phyloP scores from a whole-genome alignment of 495 filamentous ascomycete species.

The Neurospora sp. region DNA sequence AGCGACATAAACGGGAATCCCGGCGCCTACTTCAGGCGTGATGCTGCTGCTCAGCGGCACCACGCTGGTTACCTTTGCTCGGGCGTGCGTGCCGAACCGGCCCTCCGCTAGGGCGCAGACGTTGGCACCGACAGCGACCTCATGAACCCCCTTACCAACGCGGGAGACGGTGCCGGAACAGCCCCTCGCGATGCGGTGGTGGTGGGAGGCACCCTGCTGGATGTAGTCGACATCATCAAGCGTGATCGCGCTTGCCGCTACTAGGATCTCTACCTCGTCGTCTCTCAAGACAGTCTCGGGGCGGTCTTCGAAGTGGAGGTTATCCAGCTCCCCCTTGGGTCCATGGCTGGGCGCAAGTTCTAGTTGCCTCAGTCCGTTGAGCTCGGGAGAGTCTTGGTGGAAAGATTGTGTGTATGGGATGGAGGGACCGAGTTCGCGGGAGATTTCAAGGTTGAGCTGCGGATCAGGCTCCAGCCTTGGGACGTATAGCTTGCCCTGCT shows the following conservation, averaged over 20 bases:
- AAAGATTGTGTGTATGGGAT: conserved; percentile 26
- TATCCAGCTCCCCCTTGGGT: conserved; percentile 2
- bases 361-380: conserved; percentile 13
- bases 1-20: conserved; percentile 40
- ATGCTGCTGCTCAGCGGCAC: conserved; percentile 32
- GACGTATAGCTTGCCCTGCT: conserved; percentile 23
- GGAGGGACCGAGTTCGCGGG: conserved; percentile 23
- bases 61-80: conserved; percentile 16
- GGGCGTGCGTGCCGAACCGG: conserved; percentile 16
- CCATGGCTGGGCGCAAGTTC: conserved; percentile 8
- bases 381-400: conserved; percentile 6
- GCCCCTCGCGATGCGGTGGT: conserved; percentile 21
- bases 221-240: conserved; percentile 30
- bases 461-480: conserved; percentile 30
- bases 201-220: conserved; percentile 9
- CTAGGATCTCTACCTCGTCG: conserved; percentile 33
- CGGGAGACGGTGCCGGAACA: conserved; percentile 31
- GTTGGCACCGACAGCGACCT: conserved; percentile 28
- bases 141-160: conserved; percentile 27
- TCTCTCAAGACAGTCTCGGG: conserved; percentile 9
- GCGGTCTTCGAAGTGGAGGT: conserved; percentile 24
- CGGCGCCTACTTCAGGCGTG: conserved; percentile 36
- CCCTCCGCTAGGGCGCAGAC: conserved; percentile 26
- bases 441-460: conserved; percentile 26
- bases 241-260: conserved; percentile 21